A percentile compares a stretch with the other conserved stretches of the same genome.
phyloP scores from a whole-genome alignment of 192 early-diverging fungal genomes.

The Borealophlyctis nickersoniae region DNA sequence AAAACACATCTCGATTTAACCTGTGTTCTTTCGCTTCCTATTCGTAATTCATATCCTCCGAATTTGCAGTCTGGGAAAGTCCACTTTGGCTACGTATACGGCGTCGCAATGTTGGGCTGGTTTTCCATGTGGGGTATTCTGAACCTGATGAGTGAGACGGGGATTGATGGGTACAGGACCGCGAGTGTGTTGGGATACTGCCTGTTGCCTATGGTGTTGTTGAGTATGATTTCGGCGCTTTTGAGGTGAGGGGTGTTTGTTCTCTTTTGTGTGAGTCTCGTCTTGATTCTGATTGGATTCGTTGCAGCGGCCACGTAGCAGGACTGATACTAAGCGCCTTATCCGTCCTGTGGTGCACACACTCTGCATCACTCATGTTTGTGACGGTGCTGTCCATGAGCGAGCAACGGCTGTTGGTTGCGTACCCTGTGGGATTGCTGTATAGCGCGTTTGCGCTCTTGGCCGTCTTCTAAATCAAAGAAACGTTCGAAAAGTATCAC shows the following conservation, averaged over 20 bases:
- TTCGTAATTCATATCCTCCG: not conserved
- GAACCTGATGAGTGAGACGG: conserved; percentile 89
- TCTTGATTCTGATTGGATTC: not conserved
- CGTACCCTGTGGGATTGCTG: conserved; percentile 89
- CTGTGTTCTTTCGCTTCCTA: no score
- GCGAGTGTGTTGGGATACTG: conserved; percentile 97
- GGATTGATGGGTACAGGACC: conserved; percentile 81
- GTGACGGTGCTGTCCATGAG: conserved; percentile 85
- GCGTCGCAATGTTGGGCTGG: conserved; percentile 85
- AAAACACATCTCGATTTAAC: no score
- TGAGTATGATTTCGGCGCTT: conserved; percentile 72
- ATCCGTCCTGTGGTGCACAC: conserved; percentile 91
- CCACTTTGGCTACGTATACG: conserved; percentile 98
- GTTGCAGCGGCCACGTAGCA: conserved; percentile 33
- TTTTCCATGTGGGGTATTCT: conserved; percentile 81
- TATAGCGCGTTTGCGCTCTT: conserved; percentile 93
- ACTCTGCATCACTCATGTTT: conserved; percentile 92
- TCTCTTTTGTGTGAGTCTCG: no score
- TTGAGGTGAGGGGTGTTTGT: conserved; percentile 74
- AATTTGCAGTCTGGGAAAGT: conserved; percentile 73
- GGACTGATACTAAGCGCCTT: conserved; percentile 58
- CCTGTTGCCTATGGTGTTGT: conserved; percentile 88
- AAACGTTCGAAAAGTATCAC: not conserved
- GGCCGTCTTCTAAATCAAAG: conserved; percentile 76
- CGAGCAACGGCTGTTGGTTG: conserved; percentile 90